phyloP scores from a whole-genome alignment of 2,329 filamentous ascomycete species.

The Dryadomyces quercivorus region DNA sequence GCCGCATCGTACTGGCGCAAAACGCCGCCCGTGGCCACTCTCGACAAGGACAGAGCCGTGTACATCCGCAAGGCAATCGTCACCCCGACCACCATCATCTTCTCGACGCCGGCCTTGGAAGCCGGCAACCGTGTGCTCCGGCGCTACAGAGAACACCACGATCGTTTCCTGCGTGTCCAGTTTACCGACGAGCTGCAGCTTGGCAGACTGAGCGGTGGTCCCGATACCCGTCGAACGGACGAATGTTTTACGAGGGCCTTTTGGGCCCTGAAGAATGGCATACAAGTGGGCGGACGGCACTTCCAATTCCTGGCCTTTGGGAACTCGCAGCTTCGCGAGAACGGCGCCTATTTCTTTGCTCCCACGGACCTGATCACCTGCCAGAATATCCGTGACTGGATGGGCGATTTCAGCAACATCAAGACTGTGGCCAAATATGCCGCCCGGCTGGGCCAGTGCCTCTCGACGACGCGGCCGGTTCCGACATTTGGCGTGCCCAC shows the following conservation, averaged over 20 bases:
- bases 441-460: constrained; percentile 84
- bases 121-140: constrained; percentile 80
- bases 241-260: constrained; percentile 64
- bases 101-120: constrained; percentile 67
- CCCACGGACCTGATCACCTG: constrained; percentile 55
- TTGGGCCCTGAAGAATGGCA: constrained; percentile 62
- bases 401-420: constrained; percentile 78
- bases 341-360: constrained; percentile 88
- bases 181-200: constrained; percentile 69
- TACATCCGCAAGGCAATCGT: constrained; percentile 62
- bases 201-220: constrained; percentile 45
- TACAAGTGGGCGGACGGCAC: constrained; percentile 65
- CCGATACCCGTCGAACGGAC: constrained; percentile 45
- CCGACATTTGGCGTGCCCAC: constrained; percentile 47
- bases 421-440: constrained; percentile 78
- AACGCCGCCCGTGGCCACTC: neutral
- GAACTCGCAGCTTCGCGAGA: constrained; percentile 87
- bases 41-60: constrained; percentile 16
- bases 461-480: constrained; percentile 79
- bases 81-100: constrained; percentile 74
- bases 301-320: constrained; percentile 91
- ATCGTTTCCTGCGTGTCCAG: constrained; percentile 78
- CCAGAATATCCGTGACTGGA: constrained; percentile 67
- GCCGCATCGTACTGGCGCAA: constrained; percentile 29
- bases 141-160: constrained; percentile 52